Evolutionary conservation across 2,329 filamentous ascomycete genomes (phyloP).

Genomic region (Aspergillus pseudoterreus): DNA sequence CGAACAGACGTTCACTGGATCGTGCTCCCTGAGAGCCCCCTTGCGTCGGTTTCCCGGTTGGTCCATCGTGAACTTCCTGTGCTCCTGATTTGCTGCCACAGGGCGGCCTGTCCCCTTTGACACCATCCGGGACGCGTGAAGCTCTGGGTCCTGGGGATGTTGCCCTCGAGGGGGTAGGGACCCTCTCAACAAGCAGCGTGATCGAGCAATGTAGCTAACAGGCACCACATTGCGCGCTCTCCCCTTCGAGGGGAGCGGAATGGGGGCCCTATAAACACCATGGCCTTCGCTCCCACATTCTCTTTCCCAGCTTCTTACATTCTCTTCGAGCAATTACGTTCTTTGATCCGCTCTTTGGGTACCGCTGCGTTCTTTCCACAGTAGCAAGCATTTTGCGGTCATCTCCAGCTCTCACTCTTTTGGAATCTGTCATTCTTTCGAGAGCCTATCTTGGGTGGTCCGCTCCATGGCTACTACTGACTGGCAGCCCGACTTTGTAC

Average conservation of each 20-base stretch:
- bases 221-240: conserved; percentile 25
- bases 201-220: conserved; percentile 33
- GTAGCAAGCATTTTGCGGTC: conserved; percentile 36
- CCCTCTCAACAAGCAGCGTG: conserved; percentile 30
- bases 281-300: conserved; percentile 42
- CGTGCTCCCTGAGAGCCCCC: conserved; percentile 30
- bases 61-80: conserved; percentile 31
- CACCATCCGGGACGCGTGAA: conserved; percentile 30
- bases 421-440: conserved; percentile 42
- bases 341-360: conserved; percentile 31
- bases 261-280: conserved; percentile 40
- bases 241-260: conserved; percentile 24
- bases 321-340: conserved; percentile 39
- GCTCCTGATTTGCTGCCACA: conserved; percentile 38
- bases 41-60: conserved; percentile 31
- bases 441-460: conserved; percentile 32
- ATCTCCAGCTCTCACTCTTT: conserved; percentile 26
- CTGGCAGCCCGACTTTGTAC: conserved; percentile 38
- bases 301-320: conserved; percentile 42
- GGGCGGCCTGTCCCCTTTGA: conserved; percentile 28
- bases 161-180: conserved; percentile 32
- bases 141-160: conserved; percentile 27
- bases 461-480: conserved; percentile 39
- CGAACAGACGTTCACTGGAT: conserved; percentile 34
- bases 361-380: conserved; percentile 37